Percentiles rank a stretch among this genome's conserved stretches.
Evolutionary conservation across 306 rosid genomes (phyloP).

Genomic region (Aeschynomene evenia): DNA sequence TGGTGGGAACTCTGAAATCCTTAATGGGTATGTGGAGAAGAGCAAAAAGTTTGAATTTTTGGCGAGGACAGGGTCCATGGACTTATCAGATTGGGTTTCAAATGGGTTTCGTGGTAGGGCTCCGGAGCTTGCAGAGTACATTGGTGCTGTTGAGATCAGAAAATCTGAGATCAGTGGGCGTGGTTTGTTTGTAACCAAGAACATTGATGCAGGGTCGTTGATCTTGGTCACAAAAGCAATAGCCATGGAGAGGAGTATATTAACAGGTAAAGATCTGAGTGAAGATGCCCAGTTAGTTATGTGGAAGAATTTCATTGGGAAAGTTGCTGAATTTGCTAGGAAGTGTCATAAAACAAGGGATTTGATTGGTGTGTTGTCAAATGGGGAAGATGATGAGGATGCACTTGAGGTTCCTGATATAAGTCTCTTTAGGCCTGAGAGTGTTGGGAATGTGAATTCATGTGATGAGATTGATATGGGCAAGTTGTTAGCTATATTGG

Average conservation of each 20-base stretch:
- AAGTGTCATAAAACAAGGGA: conserved; percentile 47
- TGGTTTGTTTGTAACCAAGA: conserved; percentile 66
- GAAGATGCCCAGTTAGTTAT: conserved; percentile 78
- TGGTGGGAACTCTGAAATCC: conserved; percentile 42
- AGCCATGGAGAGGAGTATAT: conserved; percentile 72
- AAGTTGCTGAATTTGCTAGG: conserved; percentile 41
- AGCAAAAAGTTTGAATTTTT: conserved; percentile 69
- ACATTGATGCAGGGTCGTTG: conserved; percentile 69
- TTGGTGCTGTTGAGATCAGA: conserved; percentile 62
- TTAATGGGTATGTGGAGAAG: conserved; percentile 63
- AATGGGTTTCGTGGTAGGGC: conserved; percentile 55
- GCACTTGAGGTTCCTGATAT: conserved; percentile 66
- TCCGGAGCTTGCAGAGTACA: conserved; percentile 74
- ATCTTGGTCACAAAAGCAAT: conserved; percentile 66
- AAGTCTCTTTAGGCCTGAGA: conserved; percentile 52
- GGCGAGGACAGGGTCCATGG: conserved; percentile 64
- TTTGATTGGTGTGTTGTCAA: conserved; percentile 57
- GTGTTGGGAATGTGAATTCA: not conserved
- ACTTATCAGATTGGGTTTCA: conserved; percentile 80
- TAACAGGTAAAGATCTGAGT: conserved; percentile 51
- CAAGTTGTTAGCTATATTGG: conserved; percentile 57
- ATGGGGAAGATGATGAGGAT: conserved; percentile 61
- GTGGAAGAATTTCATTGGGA: conserved; percentile 83
- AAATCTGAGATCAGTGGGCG: conserved; percentile 75
- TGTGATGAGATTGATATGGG: conserved; percentile 43